Evolutionary conservation across 768 basidiomycete species (phyloP).

Genomic region (Mycena rebaudengoi): DNA sequence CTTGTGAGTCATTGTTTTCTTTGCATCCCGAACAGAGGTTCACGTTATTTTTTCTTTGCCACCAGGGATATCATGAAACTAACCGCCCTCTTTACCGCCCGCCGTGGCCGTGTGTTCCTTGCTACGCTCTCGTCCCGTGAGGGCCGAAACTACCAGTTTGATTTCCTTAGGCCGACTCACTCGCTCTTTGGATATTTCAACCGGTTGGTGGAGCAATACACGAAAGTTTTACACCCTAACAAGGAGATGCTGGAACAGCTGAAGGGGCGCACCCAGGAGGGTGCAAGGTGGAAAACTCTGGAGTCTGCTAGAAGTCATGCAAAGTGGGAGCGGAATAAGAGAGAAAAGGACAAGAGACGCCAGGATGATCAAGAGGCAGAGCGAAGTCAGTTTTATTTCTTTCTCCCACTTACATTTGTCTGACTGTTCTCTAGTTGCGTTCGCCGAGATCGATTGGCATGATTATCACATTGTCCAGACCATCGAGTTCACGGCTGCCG

Average conservation of each 20-base stretch:
- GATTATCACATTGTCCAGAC: conserved; percentile 99
- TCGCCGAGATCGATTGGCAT: conserved; percentile 99
- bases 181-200: conserved; percentile 98
- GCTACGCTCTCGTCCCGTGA: conserved; percentile 86
- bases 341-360: conserved; percentile 85
- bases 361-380: conserved; percentile 95
- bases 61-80: conserved; percentile 92
- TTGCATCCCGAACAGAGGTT: background rate
- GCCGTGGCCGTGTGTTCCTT: conserved; percentile 88
- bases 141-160: conserved; percentile 97
- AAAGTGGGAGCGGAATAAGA: conserved; percentile 87
- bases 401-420: background rate
- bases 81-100: conserved; percentile 95
- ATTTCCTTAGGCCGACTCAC: conserved; percentile 95
- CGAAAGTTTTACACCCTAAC: conserved; percentile 86
- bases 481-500: conserved; percentile 95
- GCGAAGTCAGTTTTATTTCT: conserved; percentile 61
- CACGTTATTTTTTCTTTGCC: conserved; percentile 1
- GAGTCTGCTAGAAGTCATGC: conserved; percentile 81
- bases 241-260: conserved; percentile 77
- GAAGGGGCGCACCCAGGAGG: conserved; percentile 68
- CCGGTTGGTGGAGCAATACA: conserved; percentile 95
- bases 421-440: conserved; percentile 66
- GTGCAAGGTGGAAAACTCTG: conserved; percentile 80
- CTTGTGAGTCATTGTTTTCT: conserved; percentile 66